These are phyloP conservation scores for Skeletonema marinoi DNA, from an alignment of 108 stramenopile genomes.

Conservation along the genomic window DNA sequence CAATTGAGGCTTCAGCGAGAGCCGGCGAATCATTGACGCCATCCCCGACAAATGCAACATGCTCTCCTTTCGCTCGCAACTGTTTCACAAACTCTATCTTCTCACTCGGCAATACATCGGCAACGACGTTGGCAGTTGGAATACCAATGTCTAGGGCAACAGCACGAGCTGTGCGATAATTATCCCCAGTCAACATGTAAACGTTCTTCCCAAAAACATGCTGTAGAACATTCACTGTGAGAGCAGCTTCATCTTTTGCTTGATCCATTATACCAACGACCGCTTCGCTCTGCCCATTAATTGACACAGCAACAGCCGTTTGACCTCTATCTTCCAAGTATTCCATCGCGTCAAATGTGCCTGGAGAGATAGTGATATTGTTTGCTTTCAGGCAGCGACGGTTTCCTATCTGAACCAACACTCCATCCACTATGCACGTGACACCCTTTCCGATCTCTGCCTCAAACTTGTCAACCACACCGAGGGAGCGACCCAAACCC, in stretches of 20 bases:
- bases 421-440: constrained; percentile 59
- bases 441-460: constrained; percentile 83
- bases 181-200: constrained; percentile 89
- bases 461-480: constrained; percentile 35
- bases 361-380: constrained; percentile 45
- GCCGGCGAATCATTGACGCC: constrained; percentile 75
- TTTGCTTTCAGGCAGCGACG: constrained; percentile 58
- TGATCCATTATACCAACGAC: constrained; percentile 82
- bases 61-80: constrained; percentile 69
- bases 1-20: constrained; percentile 88
- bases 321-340: constrained; percentile 73
- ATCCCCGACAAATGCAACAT: constrained; percentile 92
- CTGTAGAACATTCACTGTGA: constrained; percentile 63
- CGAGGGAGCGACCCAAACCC: constrained; percentile 31
- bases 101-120: constrained; percentile 86
- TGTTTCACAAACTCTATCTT: constrained; percentile 75
- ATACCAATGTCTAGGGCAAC: constrained; percentile 79
- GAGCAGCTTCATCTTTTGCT: constrained; percentile 66
- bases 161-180: constrained; percentile 66
- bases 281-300: constrained; percentile 69
- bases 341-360: constrained; percentile 62
- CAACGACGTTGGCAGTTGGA: constrained; percentile 64
- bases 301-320: constrained; percentile 83
- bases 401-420: constrained; percentile 75
- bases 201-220: constrained; percentile 58